Evolutionary conservation across 192 early-diverging fungal genomes (phyloP).

Genomic region (Coemansia sp.): DNA sequence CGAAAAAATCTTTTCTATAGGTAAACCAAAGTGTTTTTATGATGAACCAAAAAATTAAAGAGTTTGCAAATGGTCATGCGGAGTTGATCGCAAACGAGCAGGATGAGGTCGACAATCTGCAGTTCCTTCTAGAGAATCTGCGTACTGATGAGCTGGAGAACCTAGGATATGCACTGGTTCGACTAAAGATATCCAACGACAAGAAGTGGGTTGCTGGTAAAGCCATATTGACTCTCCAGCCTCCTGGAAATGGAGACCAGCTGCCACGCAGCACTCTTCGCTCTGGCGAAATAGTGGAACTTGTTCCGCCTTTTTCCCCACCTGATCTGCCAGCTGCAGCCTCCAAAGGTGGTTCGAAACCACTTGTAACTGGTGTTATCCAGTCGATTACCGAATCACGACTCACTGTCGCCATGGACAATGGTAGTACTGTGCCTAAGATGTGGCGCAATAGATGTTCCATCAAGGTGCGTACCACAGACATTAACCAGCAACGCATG

Average conservation of each 20-base stretch:
- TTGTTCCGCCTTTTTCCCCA: slow-evolving; percentile 38
- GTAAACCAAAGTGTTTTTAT: not conserved
- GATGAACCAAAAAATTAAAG: not conserved
- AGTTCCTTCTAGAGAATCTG: not conserved
- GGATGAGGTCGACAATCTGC: slow-evolving; percentile 4
- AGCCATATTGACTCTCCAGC: slow-evolving; percentile 64
- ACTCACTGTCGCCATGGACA: not conserved
- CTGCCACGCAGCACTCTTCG: slow-evolving; percentile 63
- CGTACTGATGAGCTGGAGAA: slow-evolving; percentile 56
- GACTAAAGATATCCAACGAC: slow-evolving; percentile 59
- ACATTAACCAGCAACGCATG: not conserved
- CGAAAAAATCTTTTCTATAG: not conserved
- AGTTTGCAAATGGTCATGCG: not conserved
- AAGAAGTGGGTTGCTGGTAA: slow-evolving; percentile 71
- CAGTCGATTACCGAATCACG: not conserved
- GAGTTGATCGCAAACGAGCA: not conserved
- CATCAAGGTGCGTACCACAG: not conserved
- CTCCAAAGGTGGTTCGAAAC: slow-evolving; percentile 7
- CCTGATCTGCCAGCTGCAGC: slow-evolving; percentile 19
- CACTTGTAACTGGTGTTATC: not conserved
- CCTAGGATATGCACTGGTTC: slow-evolving; percentile 63
- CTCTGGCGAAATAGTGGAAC: slow-evolving; percentile 70
- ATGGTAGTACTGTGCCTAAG: not conserved
- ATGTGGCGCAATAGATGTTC: not conserved
- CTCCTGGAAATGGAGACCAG: slow-evolving; percentile 53